A percentile compares a stretch with the other conserved stretches of the same genome.
These are phyloP conservation scores for Clitopilus passeckerianus DNA, from an alignment of 768 basidiomycete species.

Conservation along the genomic window DNA sequence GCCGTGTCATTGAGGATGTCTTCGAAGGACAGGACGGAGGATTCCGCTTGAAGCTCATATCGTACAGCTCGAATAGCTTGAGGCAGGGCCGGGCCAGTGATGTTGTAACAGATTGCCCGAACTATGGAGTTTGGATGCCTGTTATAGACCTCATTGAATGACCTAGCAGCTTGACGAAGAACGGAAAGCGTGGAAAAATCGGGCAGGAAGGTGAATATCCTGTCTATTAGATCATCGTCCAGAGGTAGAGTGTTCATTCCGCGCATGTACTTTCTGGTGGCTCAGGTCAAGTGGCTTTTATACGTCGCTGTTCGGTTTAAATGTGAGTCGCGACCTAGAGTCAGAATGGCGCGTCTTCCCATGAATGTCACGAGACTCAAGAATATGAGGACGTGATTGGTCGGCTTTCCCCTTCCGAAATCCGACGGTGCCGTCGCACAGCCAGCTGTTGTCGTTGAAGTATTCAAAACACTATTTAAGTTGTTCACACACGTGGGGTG, in stretches of 20 bases:
- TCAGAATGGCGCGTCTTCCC: not conserved
- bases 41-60: slow-evolving; percentile 6
- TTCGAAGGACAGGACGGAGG: not conserved
- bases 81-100: slow-evolving; percentile 23
- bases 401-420: too few species aligned
- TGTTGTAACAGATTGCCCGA: slow-evolving; percentile 20
- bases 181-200: slow-evolving; percentile 21
- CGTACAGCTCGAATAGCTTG: slow-evolving; percentile 22
- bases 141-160: slow-evolving; percentile 22
- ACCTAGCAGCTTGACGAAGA: slow-evolving; percentile 21
- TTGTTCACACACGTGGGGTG: too few species aligned
- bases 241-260: slow-evolving; percentile 14
- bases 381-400: too few species aligned
- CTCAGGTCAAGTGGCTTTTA: not conserved
- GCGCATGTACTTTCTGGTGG: slow-evolving; percentile 5
- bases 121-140: slow-evolving; percentile 22
- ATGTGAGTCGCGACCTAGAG: not conserved
- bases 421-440: too few species aligned
- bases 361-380: not conserved
- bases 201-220: slow-evolving; percentile 19
- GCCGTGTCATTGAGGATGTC: not conserved
- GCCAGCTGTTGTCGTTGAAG: too few species aligned
- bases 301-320: not conserved
- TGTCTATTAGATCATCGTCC: slow-evolving; percentile 24
- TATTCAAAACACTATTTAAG: too few species aligned